Percentiles rank a stretch among this genome's conserved stretches.
These are phyloP conservation scores for Psilocybe azurescens DNA, from an alignment of 768 basidiomycete genomes.

Conservation along the genomic window DNA sequence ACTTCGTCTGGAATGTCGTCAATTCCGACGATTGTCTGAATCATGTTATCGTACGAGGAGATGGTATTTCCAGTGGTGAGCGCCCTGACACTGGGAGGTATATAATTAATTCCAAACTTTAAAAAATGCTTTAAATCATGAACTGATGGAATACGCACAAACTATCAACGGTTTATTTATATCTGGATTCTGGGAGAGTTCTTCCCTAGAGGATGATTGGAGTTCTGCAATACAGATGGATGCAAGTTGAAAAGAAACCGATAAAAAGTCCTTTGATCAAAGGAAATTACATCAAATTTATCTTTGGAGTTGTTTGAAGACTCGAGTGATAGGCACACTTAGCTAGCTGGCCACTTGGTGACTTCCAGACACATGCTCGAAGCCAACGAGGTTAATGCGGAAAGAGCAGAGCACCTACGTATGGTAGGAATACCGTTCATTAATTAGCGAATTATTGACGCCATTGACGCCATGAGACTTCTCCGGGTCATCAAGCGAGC, in stretches of 20 bases:
- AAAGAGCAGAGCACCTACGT: background rate
- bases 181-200: background rate
- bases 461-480: background rate
- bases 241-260: background rate
- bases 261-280: background rate
- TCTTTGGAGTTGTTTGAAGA: background rate
- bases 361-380: background rate
- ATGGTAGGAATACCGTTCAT: background rate
- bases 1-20: slow-evolving; percentile 28
- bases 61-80: background rate
- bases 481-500: background rate
- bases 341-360: background rate
- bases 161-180: background rate
- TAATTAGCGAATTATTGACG: background rate
- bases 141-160: background rate
- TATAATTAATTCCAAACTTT: background rate
- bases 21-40: background rate
- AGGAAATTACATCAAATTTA: background rate
- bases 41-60: background rate
- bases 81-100: background rate
- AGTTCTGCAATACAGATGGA: background rate
- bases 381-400: background rate
- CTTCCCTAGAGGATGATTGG: background rate
- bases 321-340: background rate
- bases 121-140: background rate